Base-by-base conservation (phyloP, 306 rosid genomes). In the Acacia melanoxylon region DNA sequence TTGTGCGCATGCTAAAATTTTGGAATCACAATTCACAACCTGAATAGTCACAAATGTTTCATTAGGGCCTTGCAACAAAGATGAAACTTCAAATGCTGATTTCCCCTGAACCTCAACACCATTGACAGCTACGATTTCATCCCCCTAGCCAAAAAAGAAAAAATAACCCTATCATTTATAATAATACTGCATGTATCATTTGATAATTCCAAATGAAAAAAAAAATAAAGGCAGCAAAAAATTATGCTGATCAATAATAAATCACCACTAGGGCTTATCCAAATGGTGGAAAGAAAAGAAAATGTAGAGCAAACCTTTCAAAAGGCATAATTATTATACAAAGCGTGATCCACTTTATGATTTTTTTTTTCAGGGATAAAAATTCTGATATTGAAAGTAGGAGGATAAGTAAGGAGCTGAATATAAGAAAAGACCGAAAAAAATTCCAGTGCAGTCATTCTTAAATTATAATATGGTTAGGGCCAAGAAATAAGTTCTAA, bases 31-130 rank as follows among this genome's bases (percentile, higher is more conserved):
- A 89, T 94, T 86, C 83, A 86, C 81, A 81, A 95, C 99, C 98
- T 88, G 93, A 78, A 95, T 87, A 77, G 92, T 84, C 83, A 95
- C 99, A 72, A 88, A 83, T 59, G 98, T 95, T 88, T 93, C 97
- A 62, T 87, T 92, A 20, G 99, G 99, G 73, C 98, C 99, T 82
- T 93, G 98, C 86, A 95, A 85, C 78, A 90, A 48, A 68, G 98
- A 89, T 75, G 97, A 92, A 56, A 88, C 99, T 86, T 93, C 98
- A 81, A 95, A 93, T 41, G 99, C 99, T 41, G 97, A 90, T 86
- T 93, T 95, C 35, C 96, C 98, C 75, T 83, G 79, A 80, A 92
- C 89, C 77, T 92, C 96, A 75, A 76, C 88, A 85, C 89, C 92
- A 82, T 93, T 93, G 81, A 95, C 97, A 72, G 97, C 92, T 87